Base-by-base conservation (phyloP, 2,329 filamentous ascomycete genomes). In the Clarireedia monteithiana region DNA sequence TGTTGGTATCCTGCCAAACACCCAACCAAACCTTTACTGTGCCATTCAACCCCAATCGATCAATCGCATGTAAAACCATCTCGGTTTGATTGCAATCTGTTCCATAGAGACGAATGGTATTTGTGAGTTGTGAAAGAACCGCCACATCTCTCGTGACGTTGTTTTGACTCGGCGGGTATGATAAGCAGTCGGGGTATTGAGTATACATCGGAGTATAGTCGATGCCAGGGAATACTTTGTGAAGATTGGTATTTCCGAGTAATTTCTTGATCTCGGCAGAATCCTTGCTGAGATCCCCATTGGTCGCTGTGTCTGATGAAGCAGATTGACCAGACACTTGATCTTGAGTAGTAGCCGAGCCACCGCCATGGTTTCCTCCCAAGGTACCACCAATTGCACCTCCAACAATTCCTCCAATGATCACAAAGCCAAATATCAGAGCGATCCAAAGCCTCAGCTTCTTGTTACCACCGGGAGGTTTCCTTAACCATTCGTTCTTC, bases 31-130 rank as follows among this genome's bases (percentile, higher is more conserved):
- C 77, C 71, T 95, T 95, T 75, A 95, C 83, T 1, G 75, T 76
- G 56, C 81, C 77, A 54, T 87, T 79, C 64, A 96, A 74, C 52
- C 86, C 77, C 12, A 97, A 78, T 50, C 79, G 79, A 56, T 88
- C 77, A 64, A 97, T 86, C 20, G 91, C 85, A 65, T 94, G 85
- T 7, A 97, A 75, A 0, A 95, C 82, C 88, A 97, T 94, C 71
- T 96, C 82, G 0, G 92, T 97, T 72, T 97, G 92, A 72, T 96
- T 96, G 78, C 92, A 97, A 73, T 97, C 92, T 12, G 90, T 97
- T 50, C 92, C 92, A 69, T 97, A 97, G 1, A 96, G 77, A 6
- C 92, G 86, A 48, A 97, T 81, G 3, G 84, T 85, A 69, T 95
- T 91, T 58, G 91, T 96, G 45, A 97, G 77, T 69, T 96, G 91